Base-by-base conservation (phyloP, 768 basidiomycete genomes). In the Panaeolus cyanescens region DNA sequence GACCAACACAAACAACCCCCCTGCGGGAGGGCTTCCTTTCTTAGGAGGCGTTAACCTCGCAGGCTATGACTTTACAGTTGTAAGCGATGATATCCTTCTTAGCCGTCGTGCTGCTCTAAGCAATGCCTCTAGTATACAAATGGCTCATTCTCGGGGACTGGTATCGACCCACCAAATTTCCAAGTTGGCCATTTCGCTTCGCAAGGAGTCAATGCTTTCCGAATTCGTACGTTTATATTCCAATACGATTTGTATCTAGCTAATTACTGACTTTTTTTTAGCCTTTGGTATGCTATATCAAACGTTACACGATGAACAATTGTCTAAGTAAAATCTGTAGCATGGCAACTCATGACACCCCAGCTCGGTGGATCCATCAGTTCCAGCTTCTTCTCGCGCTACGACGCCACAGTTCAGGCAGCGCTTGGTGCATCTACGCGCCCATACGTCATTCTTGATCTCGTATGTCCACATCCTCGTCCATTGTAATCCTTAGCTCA, bases 331-430 rank as follows among this genome's bases (percentile, higher is more conserved):
- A n/a, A 28, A 3, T 5, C 45, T 1, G 15, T 15, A 76, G 83
- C 82, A 7, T 85, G 84, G 83, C 83, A 84, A 62, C 68, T 80
- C 54, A 81, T 80, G 79, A 81, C 81, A 9, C 81, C 81, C 22
- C 74, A 74, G 50, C 67, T 86, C 7, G 83, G 83, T 40, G 83
- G 82, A 2, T 67, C 75, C 13, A 78, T 86, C 65, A 71, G 79
- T 68, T 62, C 70, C n/a, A 74, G 65, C 20, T 83, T 80, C 72
- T 79, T 84, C 67, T 68, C 72, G 10, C 64, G 67, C 12, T 85
- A 84, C 67, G 82, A 86, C 63, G 68, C 67, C 15, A 79, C 81
- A 25, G 84, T 86, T 10, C 79, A 83, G 64, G 74, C 79, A 25
- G 79, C 78, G 30, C 71, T 84, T 40, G 70, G 68, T n/a, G 74